Evolutionary conservation across 139 green algal species (phyloP).

Genomic region (Haematococcus lacustris): DNA sequence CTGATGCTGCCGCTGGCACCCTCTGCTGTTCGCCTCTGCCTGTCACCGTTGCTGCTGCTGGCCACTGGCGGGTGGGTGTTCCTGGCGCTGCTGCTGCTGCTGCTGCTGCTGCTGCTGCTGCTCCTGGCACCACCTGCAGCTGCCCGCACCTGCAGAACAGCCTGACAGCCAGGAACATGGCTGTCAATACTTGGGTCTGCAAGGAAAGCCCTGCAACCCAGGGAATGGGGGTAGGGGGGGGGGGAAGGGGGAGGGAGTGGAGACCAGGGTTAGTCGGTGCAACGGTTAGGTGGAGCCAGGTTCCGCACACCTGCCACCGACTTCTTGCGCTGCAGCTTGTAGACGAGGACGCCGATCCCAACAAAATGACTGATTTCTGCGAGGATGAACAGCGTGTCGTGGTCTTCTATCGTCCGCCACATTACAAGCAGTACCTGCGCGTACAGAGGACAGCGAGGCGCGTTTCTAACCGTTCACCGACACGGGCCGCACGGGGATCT

Average conservation of each 20-base stretch:
- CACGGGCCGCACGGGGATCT: too few species aligned
- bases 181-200: conserved; percentile 87
- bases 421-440: conserved; percentile 39
- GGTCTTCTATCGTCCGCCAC: conserved; percentile 84
- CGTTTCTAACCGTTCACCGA: too few species aligned
- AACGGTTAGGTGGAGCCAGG: too few species aligned
- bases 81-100: too few species aligned
- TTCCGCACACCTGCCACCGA: conserved; percentile 65
- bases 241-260: too few species aligned
- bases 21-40: conserved; percentile 3
- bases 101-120: too few species aligned
- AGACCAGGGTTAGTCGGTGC: too few species aligned
- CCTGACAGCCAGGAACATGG: conserved; percentile 80
- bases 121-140: too few species aligned
- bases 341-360: conserved; percentile 86
- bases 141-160: conserved; percentile 79
- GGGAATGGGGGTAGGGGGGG: too few species aligned
- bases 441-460: too few species aligned
- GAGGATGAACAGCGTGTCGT: conserved; percentile 95
- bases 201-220: conserved; percentile 78
- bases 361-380: conserved; percentile 88
- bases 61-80: too few species aligned
- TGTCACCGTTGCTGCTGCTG: too few species aligned
- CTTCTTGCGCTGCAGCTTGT: conserved; percentile 87
- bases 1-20: conserved; percentile 3